Base-by-base conservation (phyloP, 2,329 filamentous ascomycete species). In the Albifimbria verrucaria region DNA sequence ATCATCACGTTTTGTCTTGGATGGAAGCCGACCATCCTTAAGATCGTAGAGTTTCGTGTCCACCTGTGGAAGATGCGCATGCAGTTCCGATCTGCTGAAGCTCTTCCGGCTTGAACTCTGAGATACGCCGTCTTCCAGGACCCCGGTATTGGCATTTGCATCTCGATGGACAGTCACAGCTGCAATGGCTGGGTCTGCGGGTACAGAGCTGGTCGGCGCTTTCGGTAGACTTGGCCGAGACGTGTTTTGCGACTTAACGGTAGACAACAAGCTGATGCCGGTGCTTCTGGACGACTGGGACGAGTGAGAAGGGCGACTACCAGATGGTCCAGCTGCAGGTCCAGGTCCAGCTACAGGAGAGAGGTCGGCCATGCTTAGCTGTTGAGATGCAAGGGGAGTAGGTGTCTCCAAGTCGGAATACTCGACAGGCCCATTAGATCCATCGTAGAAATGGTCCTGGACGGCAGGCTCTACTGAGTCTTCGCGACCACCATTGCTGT, bases 151-250 rank as follows among this genome's bases (percentile, higher is more conserved):
- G 46, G 79, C 75, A 47, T 69, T 67, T 21, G 67, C 65, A 50
- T 84, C 79, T 54, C 68, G 72, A 53, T 80, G 77, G 52, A 79
- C 74, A 48, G 78, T 77, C 12, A 79, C 69, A 3, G 82, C 76
- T 1, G 77, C 71, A 25, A 82, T 76, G 55, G 69, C 77, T 23
- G 72, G 71, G 20, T 75, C 72, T 4, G 70, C 68, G 6, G 72
- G 64, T 2, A 71, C 70, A n/a, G 72, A 65, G 18, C 73, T 71
- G 46, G 74, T 76, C 3, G 71, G 68, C 47, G 76, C 74, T 51
- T 71, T 76, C 1, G 75, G 68, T 3, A 77, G 62, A 22, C 65
- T 73, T 53, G 74, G 75, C 3, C 68, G 65, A 51, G 65, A 73
- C 3, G 70, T 65, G 1, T 70, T 58, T 12, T 66, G 65, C 1